Percentiles rank a stretch among this genome's conserved stretches.
Conservation (phyloP, 805 yeast species). For the Geotrichum ghanense region DNA sequence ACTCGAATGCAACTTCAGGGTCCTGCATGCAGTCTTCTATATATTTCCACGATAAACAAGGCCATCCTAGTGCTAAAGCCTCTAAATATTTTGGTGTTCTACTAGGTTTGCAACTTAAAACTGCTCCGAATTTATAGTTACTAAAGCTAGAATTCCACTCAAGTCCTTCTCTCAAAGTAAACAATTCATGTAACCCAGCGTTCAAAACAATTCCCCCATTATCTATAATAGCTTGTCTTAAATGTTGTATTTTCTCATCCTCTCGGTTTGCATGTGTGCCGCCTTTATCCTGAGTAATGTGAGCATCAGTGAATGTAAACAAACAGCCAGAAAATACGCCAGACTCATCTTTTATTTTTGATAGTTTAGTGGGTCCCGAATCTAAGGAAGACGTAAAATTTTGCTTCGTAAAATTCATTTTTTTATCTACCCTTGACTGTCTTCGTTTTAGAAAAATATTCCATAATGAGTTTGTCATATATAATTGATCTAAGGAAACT, state of each 20-base stretch:
- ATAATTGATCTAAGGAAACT: slow-evolving; percentile 6
- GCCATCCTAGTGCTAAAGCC: slow-evolving; percentile 77
- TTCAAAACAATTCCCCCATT: slow-evolving; percentile 14
- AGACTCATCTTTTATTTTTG: not conserved
- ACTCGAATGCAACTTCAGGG: slow-evolving; percentile 22
- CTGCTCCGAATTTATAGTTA: slow-evolving; percentile 42
- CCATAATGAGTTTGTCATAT: slow-evolving; percentile 7
- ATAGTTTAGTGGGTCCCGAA: not conserved
- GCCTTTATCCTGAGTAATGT: not conserved
- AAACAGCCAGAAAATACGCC: slow-evolving; percentile 4
- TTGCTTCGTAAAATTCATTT: not conserved
- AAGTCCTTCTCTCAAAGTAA: slow-evolving; percentile 6
- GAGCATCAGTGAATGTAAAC: slow-evolving; percentile 4
- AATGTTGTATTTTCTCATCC: not conserved
- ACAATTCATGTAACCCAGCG: slow-evolving; percentile 13
- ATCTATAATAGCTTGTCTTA: slow-evolving; percentile 3
- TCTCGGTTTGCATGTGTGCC: not conserved
- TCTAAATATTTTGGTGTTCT: slow-evolving; percentile 71
- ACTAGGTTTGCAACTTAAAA: slow-evolving; percentile 44
- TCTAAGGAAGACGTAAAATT: not conserved
- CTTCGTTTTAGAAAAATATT: slow-evolving; percentile 3
- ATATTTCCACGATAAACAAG: slow-evolving; percentile 52
- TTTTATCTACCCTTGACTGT: not conserved
- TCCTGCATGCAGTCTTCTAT: slow-evolving; percentile 37
- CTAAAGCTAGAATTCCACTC: not conserved